A percentile compares a stretch with the other conserved stretches of the same genome.
Evolutionary conservation across 2,329 filamentous ascomycete genomes (phyloP).

Genomic region (Venturia asperata): DNA sequence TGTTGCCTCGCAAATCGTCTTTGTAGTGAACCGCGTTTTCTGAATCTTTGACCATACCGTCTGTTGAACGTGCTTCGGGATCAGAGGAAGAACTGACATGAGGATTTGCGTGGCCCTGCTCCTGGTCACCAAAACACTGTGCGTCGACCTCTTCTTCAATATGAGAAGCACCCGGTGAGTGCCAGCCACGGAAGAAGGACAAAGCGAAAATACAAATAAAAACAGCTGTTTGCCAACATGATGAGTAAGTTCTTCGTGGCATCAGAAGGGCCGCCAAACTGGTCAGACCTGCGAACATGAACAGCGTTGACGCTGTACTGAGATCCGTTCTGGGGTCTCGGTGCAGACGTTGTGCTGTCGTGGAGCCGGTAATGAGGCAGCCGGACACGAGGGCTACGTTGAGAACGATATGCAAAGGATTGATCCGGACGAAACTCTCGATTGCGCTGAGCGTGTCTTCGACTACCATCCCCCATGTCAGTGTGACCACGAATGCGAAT

Average conservation of each 20-base stretch:
- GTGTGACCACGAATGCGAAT: conserved; percentile 19
- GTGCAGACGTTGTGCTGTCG: neutral
- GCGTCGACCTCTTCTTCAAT: neutral
- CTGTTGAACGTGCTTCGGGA: neutral
- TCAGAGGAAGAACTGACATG: neutral
- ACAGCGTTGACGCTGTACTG: neutral
- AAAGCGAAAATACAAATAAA: neutral
- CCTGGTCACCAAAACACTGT: neutral
- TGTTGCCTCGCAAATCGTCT: neutral
- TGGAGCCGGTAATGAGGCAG: conserved; percentile 7
- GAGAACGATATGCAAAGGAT: conserved; percentile 18
- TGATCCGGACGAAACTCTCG: conserved; percentile 16
- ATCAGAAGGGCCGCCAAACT: neutral
- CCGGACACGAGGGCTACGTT: neutral
- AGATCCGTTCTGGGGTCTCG: neutral
- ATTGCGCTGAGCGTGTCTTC: conserved; percentile 1
- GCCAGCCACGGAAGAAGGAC: neutral
- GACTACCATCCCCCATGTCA: conserved; percentile 15
- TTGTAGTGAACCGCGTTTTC: neutral
- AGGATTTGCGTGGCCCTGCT: neutral
- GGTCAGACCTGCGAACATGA: neutral
- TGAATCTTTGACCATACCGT: neutral
- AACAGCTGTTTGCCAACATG: neutral
- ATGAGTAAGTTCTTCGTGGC: neutral
- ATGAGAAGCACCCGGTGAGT: neutral